A percentile compares a stretch with the other conserved stretches of the same genome.
Evolutionary conservation across 345 rosid species (phyloP).

Genomic region (Populus pruinosa): DNA sequence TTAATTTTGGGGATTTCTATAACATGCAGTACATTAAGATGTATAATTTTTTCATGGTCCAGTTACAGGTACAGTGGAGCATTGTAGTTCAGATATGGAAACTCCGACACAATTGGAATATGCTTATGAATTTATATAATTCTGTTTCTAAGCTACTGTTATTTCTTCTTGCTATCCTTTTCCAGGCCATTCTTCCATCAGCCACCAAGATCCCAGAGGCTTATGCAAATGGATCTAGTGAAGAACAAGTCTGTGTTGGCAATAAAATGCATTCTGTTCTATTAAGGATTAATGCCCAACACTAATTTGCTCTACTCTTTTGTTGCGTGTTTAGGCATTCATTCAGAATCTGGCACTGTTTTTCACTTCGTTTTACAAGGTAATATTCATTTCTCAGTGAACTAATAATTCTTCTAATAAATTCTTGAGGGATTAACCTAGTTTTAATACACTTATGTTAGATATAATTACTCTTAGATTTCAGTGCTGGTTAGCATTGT

Average conservation of each 20-base stretch:
- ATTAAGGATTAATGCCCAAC: not conserved
- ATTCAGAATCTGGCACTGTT: conserved; percentile 96
- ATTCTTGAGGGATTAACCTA: not conserved
- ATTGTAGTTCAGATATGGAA: not conserved
- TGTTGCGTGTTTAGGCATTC: conserved; percentile 66
- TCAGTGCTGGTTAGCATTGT: not conserved
- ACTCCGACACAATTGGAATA: not conserved
- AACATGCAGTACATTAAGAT: conserved; percentile 71
- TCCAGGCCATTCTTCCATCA: conserved; percentile 74
- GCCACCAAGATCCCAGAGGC: conserved; percentile 88
- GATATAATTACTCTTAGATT: not conserved
- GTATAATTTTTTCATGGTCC: conserved; percentile 76
- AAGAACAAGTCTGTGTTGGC: conserved; percentile 65
- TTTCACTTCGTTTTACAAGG: conserved; percentile 96
- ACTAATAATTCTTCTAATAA: not conserved
- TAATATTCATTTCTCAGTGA: conserved; percentile 16
- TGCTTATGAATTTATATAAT: not conserved
- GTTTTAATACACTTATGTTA: not conserved
- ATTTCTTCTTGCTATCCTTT: conserved; percentile 3
- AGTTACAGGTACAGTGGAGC: conserved; percentile 59
- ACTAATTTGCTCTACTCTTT: not conserved
- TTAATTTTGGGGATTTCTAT: conserved; percentile 86
- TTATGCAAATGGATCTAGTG: conserved; percentile 75
- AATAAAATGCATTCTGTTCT: not conserved
- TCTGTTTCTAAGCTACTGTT: not conserved